Base-by-base conservation (phyloP, 2,329 filamentous ascomycete genomes). In the Orbilia ellipsospora region DNA sequence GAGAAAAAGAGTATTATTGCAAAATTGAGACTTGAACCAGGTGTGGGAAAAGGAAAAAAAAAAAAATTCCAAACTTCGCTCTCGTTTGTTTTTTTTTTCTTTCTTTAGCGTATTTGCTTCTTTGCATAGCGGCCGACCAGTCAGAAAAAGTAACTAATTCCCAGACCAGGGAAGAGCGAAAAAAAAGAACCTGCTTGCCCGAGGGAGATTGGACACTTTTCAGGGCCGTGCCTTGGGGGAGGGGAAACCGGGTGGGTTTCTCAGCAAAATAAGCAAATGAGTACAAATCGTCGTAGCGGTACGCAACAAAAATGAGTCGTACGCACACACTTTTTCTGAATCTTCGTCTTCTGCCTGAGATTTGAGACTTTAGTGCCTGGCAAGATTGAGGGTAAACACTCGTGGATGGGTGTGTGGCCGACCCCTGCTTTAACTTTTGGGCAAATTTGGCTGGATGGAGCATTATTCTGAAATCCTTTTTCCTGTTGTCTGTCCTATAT, bases 221-320 rank as follows among this genome's bases (percentile, higher is more conserved):
- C 70, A 68, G 51, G 57, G 40, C 70, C 61, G 62, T 67, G 62
- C 69, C 70, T 68, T 57, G 64, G 64, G 64, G 44, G 44, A 36
- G 31, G 44, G 44, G 16, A 60, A 12, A 68, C 62, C 69, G 62
- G 69, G 64, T 67, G 64, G 64, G 52, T 67, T 44, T 48, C 16
- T 20, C 16, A 8, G 20, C 18, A 28, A n/a, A 74, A 74, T 67
- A 74, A 74, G 70, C 70, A 74, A 74, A 45, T 15, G 1, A 20
- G 28, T 18, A 48, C 3, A 40, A 52, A 62, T 66, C 31, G 31
- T 36, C 31, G 31, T 36, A 67, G 20, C 48, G 55, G 55, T 67
- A 62, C 69, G 61, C 63, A 74, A 23, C 55, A 64, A 31, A 31
- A 67, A 74, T 74, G 70, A 74, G 70, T 74, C 70, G 70, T 68